phyloP scores from a whole-genome alignment of 495 filamentous ascomycete species.

The Lasiosphaeriaceae sp. region DNA sequence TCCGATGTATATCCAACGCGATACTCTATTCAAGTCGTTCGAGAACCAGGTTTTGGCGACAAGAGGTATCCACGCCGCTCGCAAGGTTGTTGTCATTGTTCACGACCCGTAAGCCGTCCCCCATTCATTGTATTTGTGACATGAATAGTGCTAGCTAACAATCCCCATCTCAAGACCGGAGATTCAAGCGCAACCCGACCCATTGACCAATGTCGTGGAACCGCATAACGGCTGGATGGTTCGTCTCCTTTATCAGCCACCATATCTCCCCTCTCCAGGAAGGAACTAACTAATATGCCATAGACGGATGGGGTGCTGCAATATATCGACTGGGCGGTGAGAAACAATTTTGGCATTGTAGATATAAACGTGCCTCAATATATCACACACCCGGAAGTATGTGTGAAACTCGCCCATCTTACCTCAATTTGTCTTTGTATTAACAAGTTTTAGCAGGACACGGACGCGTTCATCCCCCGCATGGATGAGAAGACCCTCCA shows the following conservation, averaged over 20 bases:
- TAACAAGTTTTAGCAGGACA: constrained; percentile 15
- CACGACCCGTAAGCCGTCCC: constrained; percentile 67
- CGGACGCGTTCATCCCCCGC: constrained; percentile 31
- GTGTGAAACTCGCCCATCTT: constrained; percentile 1
- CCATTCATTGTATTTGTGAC: not conserved
- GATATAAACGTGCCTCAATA: constrained; percentile 86
- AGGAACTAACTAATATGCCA: constrained; percentile 18
- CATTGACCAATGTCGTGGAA: constrained; percentile 64
- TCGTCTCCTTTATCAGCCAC: constrained; percentile 32
- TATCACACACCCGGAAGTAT: constrained; percentile 54
- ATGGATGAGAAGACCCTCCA: constrained; percentile 35
- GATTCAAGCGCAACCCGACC: constrained; percentile 62
- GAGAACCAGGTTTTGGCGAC: constrained; percentile 89
- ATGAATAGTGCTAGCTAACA: not conserved
- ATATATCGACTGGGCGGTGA: constrained; percentile 78
- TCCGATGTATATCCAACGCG: constrained; percentile 67
- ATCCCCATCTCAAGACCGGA: constrained; percentile 58
- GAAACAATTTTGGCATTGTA: constrained; percentile 71
- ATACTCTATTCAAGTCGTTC: constrained; percentile 69
- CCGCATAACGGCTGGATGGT: constrained; percentile 85
- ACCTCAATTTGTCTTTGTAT: not conserved
- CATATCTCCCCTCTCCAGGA: too few species aligned
- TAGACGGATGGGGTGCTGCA: constrained; percentile 72
- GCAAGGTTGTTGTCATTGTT: constrained; percentile 67
- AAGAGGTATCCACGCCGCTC: constrained; percentile 32